Evolutionary conservation across 2,329 filamentous ascomycete species (phyloP).

Genomic region (Talaromyces sp.): DNA sequence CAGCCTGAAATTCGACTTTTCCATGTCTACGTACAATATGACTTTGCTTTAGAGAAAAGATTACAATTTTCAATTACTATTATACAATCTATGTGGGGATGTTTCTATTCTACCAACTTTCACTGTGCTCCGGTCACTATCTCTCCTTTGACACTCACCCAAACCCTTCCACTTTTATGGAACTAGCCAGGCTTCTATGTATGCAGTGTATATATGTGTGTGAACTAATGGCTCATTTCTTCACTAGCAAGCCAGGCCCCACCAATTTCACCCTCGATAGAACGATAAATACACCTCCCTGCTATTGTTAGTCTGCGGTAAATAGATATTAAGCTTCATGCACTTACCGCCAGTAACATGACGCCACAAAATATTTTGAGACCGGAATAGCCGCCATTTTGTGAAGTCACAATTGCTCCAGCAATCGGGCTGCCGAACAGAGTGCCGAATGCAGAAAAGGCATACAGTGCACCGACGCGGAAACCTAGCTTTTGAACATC

Average conservation of each 20-base stretch:
- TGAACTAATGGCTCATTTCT: neutral
- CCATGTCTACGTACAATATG: too few relatives aligned
- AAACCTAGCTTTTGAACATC: constrained; percentile 65
- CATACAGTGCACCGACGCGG: constrained; percentile 60
- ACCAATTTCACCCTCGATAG: neutral
- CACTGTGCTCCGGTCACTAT: too few relatives aligned
- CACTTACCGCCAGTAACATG: neutral
- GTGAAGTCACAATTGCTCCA: constrained; percentile 51
- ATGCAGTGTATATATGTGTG: too few relatives aligned
- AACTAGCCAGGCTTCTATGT: too few relatives aligned
- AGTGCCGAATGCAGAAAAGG: constrained; percentile 57
- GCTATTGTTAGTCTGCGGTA: neutral
- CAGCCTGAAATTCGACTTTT: too few relatives aligned
- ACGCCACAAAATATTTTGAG: constrained; percentile 9
- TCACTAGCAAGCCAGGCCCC: neutral
- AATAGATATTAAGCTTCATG: neutral
- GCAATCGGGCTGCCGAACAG: constrained; percentile 65
- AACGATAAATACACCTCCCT: neutral
- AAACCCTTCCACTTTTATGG: too few relatives aligned
- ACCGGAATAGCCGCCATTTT: neutral
- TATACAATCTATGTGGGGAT: too few relatives aligned
- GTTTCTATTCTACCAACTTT: too few relatives aligned
- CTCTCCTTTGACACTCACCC: too few relatives aligned
- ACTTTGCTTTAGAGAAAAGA: too few relatives aligned
- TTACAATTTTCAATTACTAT: too few relatives aligned